A percentile compares a stretch with the other conserved stretches of the same genome.
Conservation (phyloP, 2,329 filamentous ascomycete species). For the Sphaerulina populicola region DNA sequence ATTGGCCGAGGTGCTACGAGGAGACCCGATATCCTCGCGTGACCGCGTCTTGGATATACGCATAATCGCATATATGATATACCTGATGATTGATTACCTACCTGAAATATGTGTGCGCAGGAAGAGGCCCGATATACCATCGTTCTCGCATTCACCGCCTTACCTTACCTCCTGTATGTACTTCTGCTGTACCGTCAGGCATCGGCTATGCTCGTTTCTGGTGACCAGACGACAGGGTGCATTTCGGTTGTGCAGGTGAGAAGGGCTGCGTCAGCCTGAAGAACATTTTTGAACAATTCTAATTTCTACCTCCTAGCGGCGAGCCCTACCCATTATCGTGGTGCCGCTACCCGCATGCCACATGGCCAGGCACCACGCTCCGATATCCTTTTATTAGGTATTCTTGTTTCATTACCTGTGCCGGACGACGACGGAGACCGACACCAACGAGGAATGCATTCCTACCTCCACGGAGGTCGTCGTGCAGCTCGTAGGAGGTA, state of each 20-base stretch:
- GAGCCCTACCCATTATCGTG: constrained; percentile 9
- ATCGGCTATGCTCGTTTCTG: not conserved
- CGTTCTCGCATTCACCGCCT: not conserved
- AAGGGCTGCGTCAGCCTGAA: not conserved
- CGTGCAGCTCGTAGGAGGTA: too few relatives aligned
- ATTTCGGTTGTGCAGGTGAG: not conserved
- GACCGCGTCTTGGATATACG: not conserved
- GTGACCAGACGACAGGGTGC: not conserved
- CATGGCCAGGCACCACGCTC: constrained; percentile 1
- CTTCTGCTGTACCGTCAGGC: not conserved
- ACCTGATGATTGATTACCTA: too few relatives aligned
- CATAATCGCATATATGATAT: not conserved
- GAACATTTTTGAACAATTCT: constrained; percentile 1
- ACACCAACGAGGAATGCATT: not conserved
- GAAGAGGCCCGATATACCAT: not conserved
- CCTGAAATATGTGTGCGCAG: not conserved
- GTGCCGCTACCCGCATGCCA: not conserved
- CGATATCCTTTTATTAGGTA: not conserved
- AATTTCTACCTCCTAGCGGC: too few relatives aligned
- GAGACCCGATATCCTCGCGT: constrained; percentile 1
- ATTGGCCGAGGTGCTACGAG: not conserved
- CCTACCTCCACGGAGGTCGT: too few relatives aligned
- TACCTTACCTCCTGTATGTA: too few relatives aligned
- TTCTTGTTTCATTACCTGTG: too few relatives aligned
- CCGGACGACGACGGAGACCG: too few relatives aligned